Evolutionary conservation across 768 basidiomycete genomes (phyloP), one percentile per base, ranked within the genome.

Genomic region (Collybia sp.): DNA sequence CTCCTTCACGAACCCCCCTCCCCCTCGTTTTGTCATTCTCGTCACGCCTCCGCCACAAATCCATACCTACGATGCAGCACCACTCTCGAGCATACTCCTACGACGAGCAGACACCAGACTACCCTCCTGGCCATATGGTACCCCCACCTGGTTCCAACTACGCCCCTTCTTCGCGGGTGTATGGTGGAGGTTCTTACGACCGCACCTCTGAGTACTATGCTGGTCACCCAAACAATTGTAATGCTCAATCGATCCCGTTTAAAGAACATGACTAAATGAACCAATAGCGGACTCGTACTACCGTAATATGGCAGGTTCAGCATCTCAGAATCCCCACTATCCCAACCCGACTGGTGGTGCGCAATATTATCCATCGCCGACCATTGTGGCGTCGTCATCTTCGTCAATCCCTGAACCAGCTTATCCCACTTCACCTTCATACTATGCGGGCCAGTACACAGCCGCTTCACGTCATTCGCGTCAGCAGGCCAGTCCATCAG

Each of bases 71-170:
- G 30, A 30, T 33, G 17, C 36, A 19, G n/a, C 38, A 20, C 30
- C 44, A 20, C 72, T 72, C 67, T 50, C 73, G 71, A 40, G 55
- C 65, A 35, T 75, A 71, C 54, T 49, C 69, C 25, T 76, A 71
- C 51, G 72, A 72, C 42, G 67, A 68, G 49, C 61, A 61, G 48
- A 57, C 47, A 42, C 56, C 55, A 20, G 53, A 54, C 34, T 69
- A 68, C 46, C 34, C 63, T 17, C 48, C 61, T 44, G 57, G 58
- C 13, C 61, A 66, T 41, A 42, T 58, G 19, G 44, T 64, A 34
- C 45, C 49, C 16, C 56, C 60, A 35, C 55, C 63, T 43, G 51
- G 49, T 46, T 52, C 51, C 35, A 62, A 67, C 44, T 70, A 65
- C 54, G 34, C 60, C 12, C 39, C 57, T 15, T 42, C 51, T 37